Evolutionary conservation across 2,329 filamentous ascomycete species (phyloP).

Genomic region (Ophiostoma sp.): DNA sequence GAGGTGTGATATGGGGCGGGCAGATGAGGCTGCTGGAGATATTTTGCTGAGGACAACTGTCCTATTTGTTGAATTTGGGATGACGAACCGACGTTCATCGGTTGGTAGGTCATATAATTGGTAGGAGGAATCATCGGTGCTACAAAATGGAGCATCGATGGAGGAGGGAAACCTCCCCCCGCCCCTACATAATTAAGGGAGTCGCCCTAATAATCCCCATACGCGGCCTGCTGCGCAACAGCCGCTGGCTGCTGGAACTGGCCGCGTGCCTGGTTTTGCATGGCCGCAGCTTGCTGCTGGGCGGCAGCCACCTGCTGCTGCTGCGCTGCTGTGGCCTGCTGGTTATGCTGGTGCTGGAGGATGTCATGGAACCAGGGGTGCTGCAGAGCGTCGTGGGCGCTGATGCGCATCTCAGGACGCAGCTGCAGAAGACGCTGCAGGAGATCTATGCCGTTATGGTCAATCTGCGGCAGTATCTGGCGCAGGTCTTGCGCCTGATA

Average conservation of each 20-base stretch:
- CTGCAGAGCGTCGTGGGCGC: conserved; percentile 78
- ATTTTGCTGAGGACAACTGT: too few species aligned
- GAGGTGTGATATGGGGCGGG: too few species aligned
- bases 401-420: conserved; percentile 86
- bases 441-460: conserved; percentile 81
- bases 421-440: conserved; percentile 90
- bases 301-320: conserved; percentile 43
- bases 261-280: conserved; percentile 32
- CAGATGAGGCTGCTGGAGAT: too few species aligned
- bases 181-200: neutral
- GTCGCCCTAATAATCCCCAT: conserved; percentile 33
- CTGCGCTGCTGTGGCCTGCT: conserved; percentile 76
- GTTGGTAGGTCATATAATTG: neutral
- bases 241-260: conserved; percentile 32
- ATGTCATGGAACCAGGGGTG: conserved; percentile 92
- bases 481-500: conserved; percentile 90
- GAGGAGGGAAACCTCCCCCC: neutral
- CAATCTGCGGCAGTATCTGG: conserved; percentile 85
- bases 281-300: conserved; percentile 25
- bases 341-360: conserved; percentile 52
- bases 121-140: neutral
- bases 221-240: conserved; percentile 33
- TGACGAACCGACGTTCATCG: too few species aligned
- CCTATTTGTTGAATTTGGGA: too few species aligned
- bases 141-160: neutral